Conservation (phyloP, 495 filamentous ascomycete species). For the Chaetomidium leptoderma region DNA sequence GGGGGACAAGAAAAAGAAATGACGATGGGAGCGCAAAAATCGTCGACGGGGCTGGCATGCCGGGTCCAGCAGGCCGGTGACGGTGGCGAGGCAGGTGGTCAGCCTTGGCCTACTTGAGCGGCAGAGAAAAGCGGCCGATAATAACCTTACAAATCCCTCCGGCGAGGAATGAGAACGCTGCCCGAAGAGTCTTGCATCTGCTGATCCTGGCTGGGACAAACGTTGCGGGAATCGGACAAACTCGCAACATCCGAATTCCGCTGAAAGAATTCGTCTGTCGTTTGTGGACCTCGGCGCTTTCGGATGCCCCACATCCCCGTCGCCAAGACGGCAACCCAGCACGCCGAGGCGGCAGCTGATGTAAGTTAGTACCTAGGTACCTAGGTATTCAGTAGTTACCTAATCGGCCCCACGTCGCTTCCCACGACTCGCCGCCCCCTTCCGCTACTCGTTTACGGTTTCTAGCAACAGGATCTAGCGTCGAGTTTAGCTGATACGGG, state of each 20-base stretch:
- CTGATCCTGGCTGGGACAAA: not conserved
- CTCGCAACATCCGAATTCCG: not conserved
- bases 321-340: constrained; percentile 1
- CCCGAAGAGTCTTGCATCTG: not conserved
- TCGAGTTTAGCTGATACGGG: too few relatives aligned
- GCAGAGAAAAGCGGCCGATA: not conserved
- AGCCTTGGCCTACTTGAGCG: not conserved
- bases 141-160: not conserved
- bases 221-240: not conserved
- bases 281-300: not conserved
- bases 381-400: too few relatives aligned
- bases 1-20: not conserved
- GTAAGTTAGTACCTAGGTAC: too few relatives aligned
- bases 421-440: too few relatives aligned
- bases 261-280: not conserved
- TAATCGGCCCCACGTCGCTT: too few relatives aligned
- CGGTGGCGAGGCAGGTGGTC: not conserved
- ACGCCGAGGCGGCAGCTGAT: too few relatives aligned
- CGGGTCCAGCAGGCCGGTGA: not conserved
- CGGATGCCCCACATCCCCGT: not conserved
- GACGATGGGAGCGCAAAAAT: not conserved
- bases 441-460: too few relatives aligned
- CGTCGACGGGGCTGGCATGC: too few relatives aligned
- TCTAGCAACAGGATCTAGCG: too few relatives aligned
- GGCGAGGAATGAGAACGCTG: not conserved